A percentile compares a stretch with the other conserved stretches of the same genome.
Evolutionary conservation across 768 basidiomycete genomes (phyloP).

Genomic region (Trametes cingulata): DNA sequence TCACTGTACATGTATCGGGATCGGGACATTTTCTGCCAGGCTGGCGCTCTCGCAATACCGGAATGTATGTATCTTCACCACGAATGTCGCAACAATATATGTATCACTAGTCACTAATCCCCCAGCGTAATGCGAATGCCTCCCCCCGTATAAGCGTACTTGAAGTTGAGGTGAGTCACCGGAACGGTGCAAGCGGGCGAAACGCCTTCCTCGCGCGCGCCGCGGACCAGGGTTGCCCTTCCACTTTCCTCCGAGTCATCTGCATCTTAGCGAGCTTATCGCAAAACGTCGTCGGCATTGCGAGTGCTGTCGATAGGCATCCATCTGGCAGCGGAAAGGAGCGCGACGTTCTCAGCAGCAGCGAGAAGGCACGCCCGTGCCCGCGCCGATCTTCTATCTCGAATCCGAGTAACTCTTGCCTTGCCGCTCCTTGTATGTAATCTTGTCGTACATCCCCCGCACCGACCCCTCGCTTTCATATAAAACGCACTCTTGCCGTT

Average conservation of each 20-base stretch:
- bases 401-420: neutral
- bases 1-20: neutral
- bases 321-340: too few relatives aligned
- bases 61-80: neutral
- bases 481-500: slow-evolving; percentile 1
- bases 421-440: slow-evolving; percentile 19
- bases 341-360: too few relatives aligned
- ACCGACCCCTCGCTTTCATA: slow-evolving; percentile 2
- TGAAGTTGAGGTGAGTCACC: too few relatives aligned
- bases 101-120: neutral
- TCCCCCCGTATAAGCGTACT: too few relatives aligned
- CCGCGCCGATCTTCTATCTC: slow-evolving; percentile 20
- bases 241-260: neutral
- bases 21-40: neutral
- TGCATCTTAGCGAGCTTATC: neutral
- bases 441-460: slow-evolving; percentile 4
- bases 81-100: neutral
- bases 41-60: neutral
- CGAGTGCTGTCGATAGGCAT: too few relatives aligned
- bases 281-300: neutral
- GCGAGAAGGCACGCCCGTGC: neutral
- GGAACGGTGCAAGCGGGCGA: neutral
- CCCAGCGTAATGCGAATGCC: too few relatives aligned
- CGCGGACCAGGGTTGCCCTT: neutral
- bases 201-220: neutral